Evolutionary conservation across 495 filamentous ascomycete genomes (phyloP), one percentile per base, ranked within the genome.

Genomic region (Xylona heveae): DNA sequence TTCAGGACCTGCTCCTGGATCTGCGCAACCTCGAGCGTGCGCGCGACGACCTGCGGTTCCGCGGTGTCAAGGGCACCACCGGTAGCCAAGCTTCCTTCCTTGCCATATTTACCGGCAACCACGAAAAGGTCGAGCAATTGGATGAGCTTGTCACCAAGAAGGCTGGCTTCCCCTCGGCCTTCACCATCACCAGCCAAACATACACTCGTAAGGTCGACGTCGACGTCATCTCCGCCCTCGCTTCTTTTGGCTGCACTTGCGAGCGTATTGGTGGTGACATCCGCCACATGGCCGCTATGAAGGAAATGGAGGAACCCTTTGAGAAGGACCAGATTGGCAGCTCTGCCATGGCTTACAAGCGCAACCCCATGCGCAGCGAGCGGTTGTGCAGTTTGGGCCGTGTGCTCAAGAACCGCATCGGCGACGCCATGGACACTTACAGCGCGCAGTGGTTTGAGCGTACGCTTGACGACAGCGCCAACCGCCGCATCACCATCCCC

Each of bases 271-370:
- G 49, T 34, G 61, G 62, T 36, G 80, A 84, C 42, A 78, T 91
- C 38, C 64, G 82, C 19, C 77, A 81, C 44, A 57, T 90, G n/a
- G 78, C 77, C 2, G 61, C 64, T 37, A 59, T 64, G 32, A 82
- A 88, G 58, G 76, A 88, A 54, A 59, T 91, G 39, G 83, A 95
- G 51, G 85, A 93, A 59, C 85, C 85, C 1, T 88, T 90, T 35
- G 85, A 92, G 55, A 75, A 66, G 38, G 59, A 64, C 38, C 76
- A 81, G 43, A 79, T 80, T 24, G 72, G 70, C 21, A 49, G 43
- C 6, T 53, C 46, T 19, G 61, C 63, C 4, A 71, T 77, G 31
- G 82, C 82, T 6, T 95, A 88, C 57, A 94, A 93, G 58, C 62
- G 75, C 30, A 91, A 91, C 53, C 77, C 77, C 10, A 91, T 91